phyloP scores from a whole-genome alignment of 768 basidiomycete genomes.

The Cyathus striatus region DNA sequence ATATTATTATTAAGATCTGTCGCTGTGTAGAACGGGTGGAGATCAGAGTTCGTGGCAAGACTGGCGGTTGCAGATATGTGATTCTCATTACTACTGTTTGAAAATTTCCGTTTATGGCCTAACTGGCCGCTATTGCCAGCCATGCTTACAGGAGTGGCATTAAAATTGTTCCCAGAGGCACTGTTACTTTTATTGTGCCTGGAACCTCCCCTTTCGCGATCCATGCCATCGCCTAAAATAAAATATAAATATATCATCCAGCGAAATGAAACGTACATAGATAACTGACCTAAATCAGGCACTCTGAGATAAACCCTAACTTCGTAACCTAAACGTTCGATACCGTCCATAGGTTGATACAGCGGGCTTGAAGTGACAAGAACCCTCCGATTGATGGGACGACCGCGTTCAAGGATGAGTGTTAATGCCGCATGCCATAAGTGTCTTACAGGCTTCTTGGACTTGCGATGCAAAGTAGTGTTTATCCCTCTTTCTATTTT shows the following conservation, averaged over 20 bases:
- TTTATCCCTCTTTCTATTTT: constrained; percentile 6
- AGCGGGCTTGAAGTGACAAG: constrained; percentile 80
- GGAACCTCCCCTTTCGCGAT: constrained; percentile 35
- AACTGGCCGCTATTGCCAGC: too few relatives aligned
- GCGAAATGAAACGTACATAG: background rate
- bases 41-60: background rate
- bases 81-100: background rate
- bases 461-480: too few relatives aligned
- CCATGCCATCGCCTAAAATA: constrained; percentile 45
- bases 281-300: constrained; percentile 48
- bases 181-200: constrained; percentile 11
- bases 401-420: constrained; percentile 77
- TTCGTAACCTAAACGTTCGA: constrained; percentile 71
- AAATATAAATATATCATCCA: background rate
- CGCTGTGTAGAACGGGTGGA: constrained; percentile 10
- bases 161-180: too few relatives aligned
- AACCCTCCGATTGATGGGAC: constrained; percentile 69
- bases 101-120: too few relatives aligned
- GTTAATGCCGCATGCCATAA: constrained; percentile 76
- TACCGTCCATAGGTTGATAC: constrained; percentile 75
- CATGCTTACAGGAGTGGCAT: too few relatives aligned
- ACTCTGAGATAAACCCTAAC: constrained; percentile 67
- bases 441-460: constrained; percentile 27
- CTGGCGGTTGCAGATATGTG: background rate
- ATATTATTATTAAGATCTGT: constrained; percentile 7